Evolutionary conservation across 2,329 filamentous ascomycete genomes (phyloP).

Genomic region (Amauroascus verrucosus): DNA sequence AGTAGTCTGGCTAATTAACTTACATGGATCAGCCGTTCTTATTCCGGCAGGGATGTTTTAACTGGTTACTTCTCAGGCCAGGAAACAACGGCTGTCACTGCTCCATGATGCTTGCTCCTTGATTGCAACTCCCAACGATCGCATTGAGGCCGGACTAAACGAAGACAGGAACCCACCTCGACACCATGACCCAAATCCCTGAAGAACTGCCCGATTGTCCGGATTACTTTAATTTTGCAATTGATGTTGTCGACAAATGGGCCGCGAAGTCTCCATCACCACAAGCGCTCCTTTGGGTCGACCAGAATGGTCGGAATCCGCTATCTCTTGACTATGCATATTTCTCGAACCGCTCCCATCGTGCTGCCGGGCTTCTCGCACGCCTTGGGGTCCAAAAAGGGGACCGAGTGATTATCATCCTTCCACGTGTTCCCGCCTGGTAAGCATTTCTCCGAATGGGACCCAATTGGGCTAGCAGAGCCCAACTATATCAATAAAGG

Average conservation of each 20-base stretch:
- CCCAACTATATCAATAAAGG: no score
- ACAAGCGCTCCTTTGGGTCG: constrained; percentile 33
- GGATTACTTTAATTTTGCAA: constrained; percentile 33
- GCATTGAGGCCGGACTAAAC: neutral
- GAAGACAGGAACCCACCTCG: neutral
- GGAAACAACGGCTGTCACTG: neutral
- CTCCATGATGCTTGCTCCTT: neutral
- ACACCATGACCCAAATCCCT: neutral
- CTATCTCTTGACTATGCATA: constrained; percentile 27
- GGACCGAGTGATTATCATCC: constrained; percentile 30
- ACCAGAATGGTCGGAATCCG: constrained; percentile 24
- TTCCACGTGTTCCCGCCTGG: constrained; percentile 30
- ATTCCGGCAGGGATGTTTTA: neutral
- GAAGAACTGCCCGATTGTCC: constrained; percentile 12
- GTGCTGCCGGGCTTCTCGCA: constrained; percentile 27
- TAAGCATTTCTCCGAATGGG: no score
- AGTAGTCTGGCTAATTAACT: neutral
- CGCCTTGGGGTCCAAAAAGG: constrained; percentile 26
- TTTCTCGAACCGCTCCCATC: constrained; percentile 30
- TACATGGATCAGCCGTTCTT: neutral
- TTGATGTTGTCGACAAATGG: constrained; percentile 35
- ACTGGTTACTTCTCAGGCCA: no score
- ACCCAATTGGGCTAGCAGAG: no score
- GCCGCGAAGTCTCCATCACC: constrained; percentile 22
- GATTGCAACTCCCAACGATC: neutral